Base-by-base conservation (phyloP, 768 basidiomycete species). In the Grammothele lineata region DNA sequence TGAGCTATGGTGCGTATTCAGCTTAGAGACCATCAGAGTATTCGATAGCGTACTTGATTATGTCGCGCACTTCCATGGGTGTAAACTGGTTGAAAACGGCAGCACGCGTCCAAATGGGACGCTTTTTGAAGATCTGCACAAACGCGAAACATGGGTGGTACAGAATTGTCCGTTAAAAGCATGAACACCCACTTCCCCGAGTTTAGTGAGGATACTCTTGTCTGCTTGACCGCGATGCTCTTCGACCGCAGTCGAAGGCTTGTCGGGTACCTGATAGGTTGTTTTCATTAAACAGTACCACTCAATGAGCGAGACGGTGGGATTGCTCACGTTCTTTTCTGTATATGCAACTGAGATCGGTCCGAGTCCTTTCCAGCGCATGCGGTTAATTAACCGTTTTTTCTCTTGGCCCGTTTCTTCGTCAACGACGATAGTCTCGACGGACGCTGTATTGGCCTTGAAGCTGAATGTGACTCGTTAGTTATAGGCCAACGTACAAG, bases 41-140 rank as follows among this genome's bases (percentile, higher is more conserved):
- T 14, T 30, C 7, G 35, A 36, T n/a, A 5, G 57, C 79, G 37
- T 55, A 94, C 94, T 89, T 88, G 54, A 81, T 70, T 21, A 93
- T 77, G 50, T 86, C 80, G 40, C 85, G 75, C 12, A 79, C 70
- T 56, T 94, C 89, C 2, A 73, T 63, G 1, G 76, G 66, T 6
- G 77, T 69, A 48, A 96, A 81, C 58, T 92, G 92, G 54, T 89
- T 93, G 54, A 91, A 77, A 6, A 98, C 69, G 1, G 89, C 87
- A 52, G 77, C 73, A n/a, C 93, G 78, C 1, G 90, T 89, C 93
- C 94, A 98, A 8, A 95, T 70, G 0, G 93, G 91, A 21, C 95
- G 77, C 47, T 83, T 70, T 38, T 70, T 67, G 48, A 97, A 85
- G 18, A 82, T 64, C 89, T 93, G 49, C 17, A n/a, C n/a, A n/a